Evolutionary conservation across 2,329 filamentous ascomycete species (phyloP).

Genomic region (Sclerotinia trifoliorum): DNA sequence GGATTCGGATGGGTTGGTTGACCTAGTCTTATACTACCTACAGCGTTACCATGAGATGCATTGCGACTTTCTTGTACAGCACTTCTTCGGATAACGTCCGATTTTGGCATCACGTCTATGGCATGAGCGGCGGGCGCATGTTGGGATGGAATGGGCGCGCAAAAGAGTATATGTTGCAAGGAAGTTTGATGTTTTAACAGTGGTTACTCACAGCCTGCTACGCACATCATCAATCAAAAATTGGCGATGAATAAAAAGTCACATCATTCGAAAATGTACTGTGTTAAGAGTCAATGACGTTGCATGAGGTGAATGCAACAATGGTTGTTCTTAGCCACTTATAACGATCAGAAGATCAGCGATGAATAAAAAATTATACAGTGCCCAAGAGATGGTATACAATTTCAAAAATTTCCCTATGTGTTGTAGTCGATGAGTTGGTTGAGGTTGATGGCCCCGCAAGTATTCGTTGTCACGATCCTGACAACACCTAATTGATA

Average conservation of each 20-base stretch:
- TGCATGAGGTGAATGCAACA: background rate
- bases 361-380: background rate
- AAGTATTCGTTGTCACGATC: constrained; percentile 3
- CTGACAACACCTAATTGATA: background rate
- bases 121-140: constrained; percentile 17
- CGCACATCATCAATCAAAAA: constrained; percentile 1
- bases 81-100: constrained; percentile 10
- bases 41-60: background rate
- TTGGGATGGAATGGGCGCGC: constrained; percentile 4
- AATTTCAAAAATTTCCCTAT: background rate
- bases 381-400: background rate
- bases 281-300: background rate
- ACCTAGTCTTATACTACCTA: constrained; percentile 3
- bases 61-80: constrained; percentile 14
- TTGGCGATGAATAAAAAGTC: background rate
- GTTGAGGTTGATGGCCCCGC: constrained; percentile 1
- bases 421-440: constrained; percentile 5
- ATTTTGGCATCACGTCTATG: constrained; percentile 15
- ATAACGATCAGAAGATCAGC: too few species aligned
- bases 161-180: constrained; percentile 14
- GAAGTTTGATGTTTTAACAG: constrained; percentile 18
- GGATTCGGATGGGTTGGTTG: background rate
- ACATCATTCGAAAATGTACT: background rate
- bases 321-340: background rate
- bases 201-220: background rate